Base-by-base conservation (phyloP, 2,329 filamentous ascomycete genomes). In the Capronia americana region DNA sequence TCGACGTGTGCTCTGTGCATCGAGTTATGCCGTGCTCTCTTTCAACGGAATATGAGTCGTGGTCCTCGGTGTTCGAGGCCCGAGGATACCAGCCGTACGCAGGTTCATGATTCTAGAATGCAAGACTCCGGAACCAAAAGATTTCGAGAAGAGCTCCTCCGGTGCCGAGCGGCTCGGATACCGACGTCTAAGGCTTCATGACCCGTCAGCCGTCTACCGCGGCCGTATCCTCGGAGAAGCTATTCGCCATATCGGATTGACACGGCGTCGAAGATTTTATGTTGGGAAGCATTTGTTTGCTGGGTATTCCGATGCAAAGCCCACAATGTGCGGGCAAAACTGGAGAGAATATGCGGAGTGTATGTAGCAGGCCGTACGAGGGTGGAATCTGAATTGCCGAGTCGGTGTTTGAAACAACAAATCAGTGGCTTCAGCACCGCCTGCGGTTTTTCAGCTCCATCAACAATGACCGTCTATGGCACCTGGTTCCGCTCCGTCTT, bases 371-470 rank as follows among this genome's bases (percentile, higher is more conserved):
- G n/a, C 14, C 17, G 1, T 26, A 8, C 3, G 14, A 41, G 34
- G 12, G 14, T 44, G 14, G 38, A 44, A 6, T 44, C 38, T 44
- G 26, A 10, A 23, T 26, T 46, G 41, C 38, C 26, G 12, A 20
- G 28, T 61, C 58, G 58, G 58, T 30, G 24, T 53, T 61, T 61
- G 58, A 38, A 1, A 24, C 58, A 44, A 28, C 58, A 53, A 61
- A 61, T 61, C 46, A 53, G 12, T 4, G 30, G 2, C 8, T 11
- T 24, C 12, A 20, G 7, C n/a, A 17, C 38, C 2, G 32, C 1
- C 38, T 20, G 38, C 38, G 17, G 48, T 24, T 44, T 34, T 26
- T n/a, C 20, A 26, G n/a, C 20, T 8, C 48, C 48, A 11, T 23
- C 24, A 23, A 0, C 20, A 51, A 51, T 51, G 5, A 24, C 20